Percentiles rank a stretch among this genome's conserved stretches.
phyloP scores from a whole-genome alignment of 2,329 filamentous ascomycete species.

The Epichloe uncinata region DNA sequence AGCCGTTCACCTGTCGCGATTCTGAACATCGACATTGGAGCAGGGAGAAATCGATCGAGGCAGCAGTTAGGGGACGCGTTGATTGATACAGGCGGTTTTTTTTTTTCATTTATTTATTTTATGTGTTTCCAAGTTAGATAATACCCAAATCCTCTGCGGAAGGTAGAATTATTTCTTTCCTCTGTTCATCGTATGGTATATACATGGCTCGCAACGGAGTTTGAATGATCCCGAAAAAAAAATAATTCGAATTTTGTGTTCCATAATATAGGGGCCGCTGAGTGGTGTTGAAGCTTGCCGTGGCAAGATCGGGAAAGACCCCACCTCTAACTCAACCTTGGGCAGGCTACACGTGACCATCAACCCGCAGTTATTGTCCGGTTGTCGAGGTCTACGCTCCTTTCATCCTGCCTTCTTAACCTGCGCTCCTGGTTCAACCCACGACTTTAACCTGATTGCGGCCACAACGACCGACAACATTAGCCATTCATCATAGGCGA shows the following conservation, averaged over 20 bases:
- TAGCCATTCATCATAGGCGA: background rate
- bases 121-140: background rate
- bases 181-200: background rate
- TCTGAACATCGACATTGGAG: constrained; percentile 18
- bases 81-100: background rate
- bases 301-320: background rate
- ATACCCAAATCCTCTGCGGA: constrained; percentile 3
- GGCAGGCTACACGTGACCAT: background rate
- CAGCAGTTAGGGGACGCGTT: background rate
- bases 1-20: constrained; percentile 35
- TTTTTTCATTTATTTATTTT: background rate
- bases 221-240: background rate
- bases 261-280: no score
- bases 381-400: background rate
- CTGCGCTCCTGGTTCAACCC: background rate
- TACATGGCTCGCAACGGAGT: background rate
- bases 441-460: background rate
- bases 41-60: background rate
- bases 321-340: background rate
- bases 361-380: background rate
- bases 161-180: background rate
- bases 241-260: background rate
- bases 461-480: background rate
- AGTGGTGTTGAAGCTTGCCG: no score
- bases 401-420: background rate